phyloP scores from a whole-genome alignment of 306 rosid genomes.

The Vigna hirtella region DNA sequence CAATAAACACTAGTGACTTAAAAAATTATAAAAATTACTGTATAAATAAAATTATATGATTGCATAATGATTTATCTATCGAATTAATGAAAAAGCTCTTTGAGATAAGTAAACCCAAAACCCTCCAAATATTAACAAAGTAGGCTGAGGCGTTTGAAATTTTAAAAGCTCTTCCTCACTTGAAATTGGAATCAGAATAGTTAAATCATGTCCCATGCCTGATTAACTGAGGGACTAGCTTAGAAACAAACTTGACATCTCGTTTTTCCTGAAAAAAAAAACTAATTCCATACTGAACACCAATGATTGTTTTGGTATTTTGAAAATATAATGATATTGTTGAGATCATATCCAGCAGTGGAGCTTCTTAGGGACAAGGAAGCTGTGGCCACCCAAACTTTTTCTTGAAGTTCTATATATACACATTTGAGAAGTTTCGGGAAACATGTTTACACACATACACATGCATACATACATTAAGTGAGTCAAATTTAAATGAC shows the following conservation, averaged over 20 bases:
- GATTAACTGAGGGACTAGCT: neutral
- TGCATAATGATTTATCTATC: conserved; percentile 9
- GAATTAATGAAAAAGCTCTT: neutral
- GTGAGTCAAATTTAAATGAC: no score
- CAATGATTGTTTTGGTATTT: no score
- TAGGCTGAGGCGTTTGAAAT: neutral
- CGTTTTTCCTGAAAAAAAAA: neutral
- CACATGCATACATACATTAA: no score
- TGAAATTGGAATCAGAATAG: neutral
- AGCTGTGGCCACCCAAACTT: no score
- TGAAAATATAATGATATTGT: neutral
- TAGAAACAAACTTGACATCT: neutral
- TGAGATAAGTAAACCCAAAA: neutral
- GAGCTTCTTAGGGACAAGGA: neutral
- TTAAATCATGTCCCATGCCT: neutral
- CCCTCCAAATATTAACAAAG: neutral
- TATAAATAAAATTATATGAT: neutral
- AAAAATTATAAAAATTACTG: neutral
- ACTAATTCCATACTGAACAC: no score
- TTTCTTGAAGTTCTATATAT: no score
- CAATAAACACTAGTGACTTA: neutral
- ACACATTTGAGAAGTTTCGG: no score
- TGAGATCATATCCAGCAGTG: neutral
- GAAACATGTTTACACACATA: no score
- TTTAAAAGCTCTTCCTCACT: neutral